phyloP scores from a whole-genome alignment of 805 yeast genomes.

The Saccharomycopsis javanensis region DNA sequence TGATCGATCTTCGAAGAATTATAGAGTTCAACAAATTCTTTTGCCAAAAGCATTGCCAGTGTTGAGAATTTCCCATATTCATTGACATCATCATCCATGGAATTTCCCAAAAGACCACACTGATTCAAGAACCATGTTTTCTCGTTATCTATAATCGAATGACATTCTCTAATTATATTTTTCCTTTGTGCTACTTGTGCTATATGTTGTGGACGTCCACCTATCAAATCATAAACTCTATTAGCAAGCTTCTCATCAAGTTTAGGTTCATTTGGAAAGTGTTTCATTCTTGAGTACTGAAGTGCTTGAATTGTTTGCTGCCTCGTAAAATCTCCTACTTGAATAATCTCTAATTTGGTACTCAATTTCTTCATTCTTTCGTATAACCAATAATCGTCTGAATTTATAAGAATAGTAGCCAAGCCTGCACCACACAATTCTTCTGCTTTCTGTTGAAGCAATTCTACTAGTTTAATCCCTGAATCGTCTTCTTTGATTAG shows the following conservation, averaged over 20 bases:
- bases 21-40: slow-evolving; percentile 64
- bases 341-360: slow-evolving; percentile 63
- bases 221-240: slow-evolving; percentile 56
- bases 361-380: slow-evolving; percentile 64
- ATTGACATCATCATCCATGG: slow-evolving; percentile 87
- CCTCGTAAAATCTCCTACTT: slow-evolving; percentile 54
- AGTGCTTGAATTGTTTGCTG: slow-evolving; percentile 47
- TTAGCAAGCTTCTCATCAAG: slow-evolving; percentile 36
- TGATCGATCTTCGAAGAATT: neutral
- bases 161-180: slow-evolving; percentile 52
- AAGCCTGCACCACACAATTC: slow-evolving; percentile 63
- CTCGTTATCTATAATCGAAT: slow-evolving; percentile 64
- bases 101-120: slow-evolving; percentile 66
- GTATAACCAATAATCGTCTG: slow-evolving; percentile 81
- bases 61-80: slow-evolving; percentile 69
- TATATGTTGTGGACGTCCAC: slow-evolving; percentile 79
- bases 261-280: slow-evolving; percentile 28
- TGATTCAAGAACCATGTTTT: slow-evolving; percentile 81
- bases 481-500: slow-evolving; percentile 67
- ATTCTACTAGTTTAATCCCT: slow-evolving; percentile 59
- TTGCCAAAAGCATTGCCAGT: slow-evolving; percentile 64
- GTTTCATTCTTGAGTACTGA: slow-evolving; percentile 37
- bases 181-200: slow-evolving; percentile 55
- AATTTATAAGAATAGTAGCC: slow-evolving; percentile 56
- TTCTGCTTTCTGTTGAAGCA: slow-evolving; percentile 79